These are phyloP conservation scores for Phytophthora idaei DNA, from an alignment of 352 stramenopile genomes.

Conservation along the genomic window DNA sequence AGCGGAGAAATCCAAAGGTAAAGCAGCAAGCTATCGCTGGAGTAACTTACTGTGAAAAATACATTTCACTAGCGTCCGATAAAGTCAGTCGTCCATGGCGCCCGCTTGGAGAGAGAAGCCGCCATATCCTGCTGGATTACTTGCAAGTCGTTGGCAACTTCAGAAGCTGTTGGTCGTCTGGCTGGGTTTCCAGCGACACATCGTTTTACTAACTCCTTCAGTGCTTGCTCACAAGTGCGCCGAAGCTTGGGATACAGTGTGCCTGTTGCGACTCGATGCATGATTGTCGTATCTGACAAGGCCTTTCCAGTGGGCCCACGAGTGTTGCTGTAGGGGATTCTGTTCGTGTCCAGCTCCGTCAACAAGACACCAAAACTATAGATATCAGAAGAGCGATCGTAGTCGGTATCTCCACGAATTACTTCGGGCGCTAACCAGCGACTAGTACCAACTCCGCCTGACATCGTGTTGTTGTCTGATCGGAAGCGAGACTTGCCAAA, in stretches of 20 bases:
- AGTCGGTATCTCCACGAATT: conserved; percentile 37
- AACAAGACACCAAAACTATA: conserved; percentile 57
- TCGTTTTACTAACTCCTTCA: conserved; percentile 37
- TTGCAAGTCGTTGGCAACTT: conserved; percentile 41
- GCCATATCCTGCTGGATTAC: conserved; percentile 34
- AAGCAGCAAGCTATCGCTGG: too few relatives aligned
- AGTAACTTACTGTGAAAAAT: too few relatives aligned
- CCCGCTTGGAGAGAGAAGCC: neutral
- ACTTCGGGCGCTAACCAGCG: conserved; percentile 55
- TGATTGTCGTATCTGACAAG: conserved; percentile 41
- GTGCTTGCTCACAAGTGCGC: conserved; percentile 21
- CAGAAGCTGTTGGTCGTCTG: conserved; percentile 24
- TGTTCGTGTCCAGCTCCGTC: conserved; percentile 55
- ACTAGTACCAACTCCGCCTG: conserved; percentile 38
- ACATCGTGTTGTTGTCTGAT: conserved; percentile 44
- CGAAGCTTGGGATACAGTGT: conserved; percentile 37
- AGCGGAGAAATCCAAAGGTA: too few relatives aligned
- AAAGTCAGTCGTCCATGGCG: neutral
- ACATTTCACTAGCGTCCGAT: neutral
- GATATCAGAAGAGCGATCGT: conserved; percentile 43
- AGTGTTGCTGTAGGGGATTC: conserved; percentile 46
- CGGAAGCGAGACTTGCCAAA: conserved; percentile 51
- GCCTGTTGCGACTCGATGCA: conserved; percentile 42
- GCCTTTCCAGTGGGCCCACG: conserved; percentile 22
- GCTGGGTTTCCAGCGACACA: conserved; percentile 39